phyloP scores from a whole-genome alignment of 2,329 filamentous ascomycete genomes.

The Diaporthe nobilis region DNA sequence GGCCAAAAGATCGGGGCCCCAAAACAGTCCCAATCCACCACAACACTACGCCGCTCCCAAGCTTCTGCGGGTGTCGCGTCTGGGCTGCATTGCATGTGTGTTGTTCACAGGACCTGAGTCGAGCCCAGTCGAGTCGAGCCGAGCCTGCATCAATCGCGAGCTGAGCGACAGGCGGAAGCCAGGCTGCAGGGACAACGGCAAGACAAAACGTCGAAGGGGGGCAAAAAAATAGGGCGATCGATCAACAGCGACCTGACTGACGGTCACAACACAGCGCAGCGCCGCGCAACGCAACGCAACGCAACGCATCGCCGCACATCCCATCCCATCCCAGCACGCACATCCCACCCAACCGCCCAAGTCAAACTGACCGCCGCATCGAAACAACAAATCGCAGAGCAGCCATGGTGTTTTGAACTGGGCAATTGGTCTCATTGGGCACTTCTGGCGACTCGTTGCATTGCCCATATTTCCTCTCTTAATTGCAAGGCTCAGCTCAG shows the following conservation, averaged over 20 bases:
- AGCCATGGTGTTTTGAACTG: conserved; percentile 60
- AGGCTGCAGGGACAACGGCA: conserved; percentile 25
- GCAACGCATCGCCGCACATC: conserved; percentile 30
- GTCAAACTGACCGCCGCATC: conserved; percentile 43
- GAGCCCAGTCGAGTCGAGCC: conserved; percentile 19
- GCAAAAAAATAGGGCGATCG: conserved; percentile 37
- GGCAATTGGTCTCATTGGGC: conserved; percentile 52
- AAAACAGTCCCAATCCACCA: conserved; percentile 24
- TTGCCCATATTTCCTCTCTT: conserved; percentile 32
- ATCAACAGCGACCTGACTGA: conserved; percentile 27
- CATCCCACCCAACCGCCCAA: conserved; percentile 38
- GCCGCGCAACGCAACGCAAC: conserved; percentile 1
- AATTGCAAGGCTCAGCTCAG: conserved; percentile 35
- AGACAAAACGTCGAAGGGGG: conserved; percentile 27
- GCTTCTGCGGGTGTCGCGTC: conserved; percentile 39
- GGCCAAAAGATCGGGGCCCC: conserved; percentile 34
- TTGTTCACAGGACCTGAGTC: conserved; percentile 35
- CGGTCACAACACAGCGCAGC: conserved; percentile 28
- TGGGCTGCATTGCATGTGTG: conserved; percentile 37
- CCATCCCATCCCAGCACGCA: conserved; percentile 30
- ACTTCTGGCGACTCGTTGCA: conserved; percentile 41
- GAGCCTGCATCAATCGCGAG: conserved; percentile 16
- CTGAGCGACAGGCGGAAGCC: conserved; percentile 8
- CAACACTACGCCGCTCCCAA: conserved; percentile 19
- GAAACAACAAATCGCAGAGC: conserved; percentile 55